Percentiles rank a stretch among this genome's conserved stretches.
Evolutionary conservation across 106 monocot species (phyloP).

Genomic region (Acorus gramineus): DNA sequence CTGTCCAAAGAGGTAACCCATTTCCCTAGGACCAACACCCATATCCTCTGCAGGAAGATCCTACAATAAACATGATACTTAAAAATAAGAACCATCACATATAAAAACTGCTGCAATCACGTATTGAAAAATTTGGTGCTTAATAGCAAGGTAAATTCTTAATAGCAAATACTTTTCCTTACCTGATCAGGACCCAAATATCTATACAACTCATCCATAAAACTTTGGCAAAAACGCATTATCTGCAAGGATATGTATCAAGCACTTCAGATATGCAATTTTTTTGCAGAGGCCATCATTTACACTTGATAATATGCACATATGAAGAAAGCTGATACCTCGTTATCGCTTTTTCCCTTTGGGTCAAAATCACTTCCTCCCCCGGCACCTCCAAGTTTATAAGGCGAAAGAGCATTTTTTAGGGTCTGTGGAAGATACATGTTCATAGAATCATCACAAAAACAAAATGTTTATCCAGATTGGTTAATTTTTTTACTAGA

Average conservation of each 20-base stretch:
- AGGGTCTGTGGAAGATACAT: slow-evolving; percentile 43
- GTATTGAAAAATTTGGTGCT: too few species aligned
- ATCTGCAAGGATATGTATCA: slow-evolving; percentile 28
- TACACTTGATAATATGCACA: too few species aligned
- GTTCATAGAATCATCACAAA: neutral
- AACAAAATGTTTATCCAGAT: too few species aligned
- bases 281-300: too few species aligned
- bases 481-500: too few species aligned
- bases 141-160: neutral
- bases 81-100: slow-evolving; percentile 1
- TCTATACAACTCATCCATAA: slow-evolving; percentile 90
- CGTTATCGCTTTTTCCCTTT: slow-evolving; percentile 94
- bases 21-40: slow-evolving; percentile 98
- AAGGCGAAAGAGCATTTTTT: slow-evolving; percentile 92
- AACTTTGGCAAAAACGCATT: slow-evolving; percentile 98
- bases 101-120: too few species aligned
- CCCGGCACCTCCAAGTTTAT: slow-evolving; percentile 98
- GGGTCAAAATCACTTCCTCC: slow-evolving; percentile 99
- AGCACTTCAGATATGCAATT: too few species aligned
- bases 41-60: slow-evolving; percentile 98
- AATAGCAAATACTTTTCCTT: slow-evolving; percentile 3
- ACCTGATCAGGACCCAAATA: slow-evolving; percentile 97
- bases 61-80: slow-evolving; percentile 33
- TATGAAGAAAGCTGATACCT: slow-evolving; percentile 33
- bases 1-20: slow-evolving; percentile 97